A percentile compares a stretch with the other conserved stretches of the same genome.
Evolutionary conservation across 1,284 basidiomycete species (phyloP).

Genomic region (Anthracocystis setariae): DNA sequence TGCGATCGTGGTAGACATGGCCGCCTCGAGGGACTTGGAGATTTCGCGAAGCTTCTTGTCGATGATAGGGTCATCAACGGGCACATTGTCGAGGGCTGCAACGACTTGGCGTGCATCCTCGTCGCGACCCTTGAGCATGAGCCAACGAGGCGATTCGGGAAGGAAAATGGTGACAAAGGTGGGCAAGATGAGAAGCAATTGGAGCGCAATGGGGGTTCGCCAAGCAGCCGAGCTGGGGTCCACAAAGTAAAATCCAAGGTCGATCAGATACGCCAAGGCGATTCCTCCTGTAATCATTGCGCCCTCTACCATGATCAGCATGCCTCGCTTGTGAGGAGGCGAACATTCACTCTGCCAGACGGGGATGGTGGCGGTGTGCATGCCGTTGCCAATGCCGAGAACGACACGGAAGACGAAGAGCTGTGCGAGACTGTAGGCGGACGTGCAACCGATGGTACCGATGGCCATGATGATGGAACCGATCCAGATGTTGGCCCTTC

Average conservation of each 20-base stretch:
- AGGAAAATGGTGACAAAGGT: slow-evolving; percentile 65
- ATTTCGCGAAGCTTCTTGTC: slow-evolving; percentile 59
- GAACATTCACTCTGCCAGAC: slow-evolving; percentile 66
- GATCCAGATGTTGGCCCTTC: slow-evolving; percentile 63
- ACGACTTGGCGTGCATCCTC: slow-evolving; percentile 58
- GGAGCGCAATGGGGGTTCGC: slow-evolving; percentile 63
- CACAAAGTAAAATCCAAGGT: slow-evolving; percentile 62
- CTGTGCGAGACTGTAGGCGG: slow-evolving; percentile 51
- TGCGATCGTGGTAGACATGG: slow-evolving; percentile 31
- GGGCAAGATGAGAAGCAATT: slow-evolving; percentile 64
- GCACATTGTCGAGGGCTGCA: slow-evolving; percentile 57
- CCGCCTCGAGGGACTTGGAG: slow-evolving; percentile 44
- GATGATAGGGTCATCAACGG: slow-evolving; percentile 52
- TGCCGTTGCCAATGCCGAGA: slow-evolving; percentile 64
- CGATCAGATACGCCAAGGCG: slow-evolving; percentile 63
- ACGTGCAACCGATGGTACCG: slow-evolving; percentile 55
- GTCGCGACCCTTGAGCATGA: slow-evolving; percentile 57
- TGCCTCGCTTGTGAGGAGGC: slow-evolving; percentile 63
- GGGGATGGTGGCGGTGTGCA: slow-evolving; percentile 67
- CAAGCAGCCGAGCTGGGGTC: slow-evolving; percentile 53
- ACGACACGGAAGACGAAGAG: slow-evolving; percentile 64
- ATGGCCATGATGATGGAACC: slow-evolving; percentile 60
- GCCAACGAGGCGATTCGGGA: slow-evolving; percentile 66
- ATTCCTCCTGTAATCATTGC: slow-evolving; percentile 62
- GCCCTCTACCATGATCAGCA: slow-evolving; percentile 66